Conservation (phyloP, 345 rosid species). For the Acer campestre region DNA sequence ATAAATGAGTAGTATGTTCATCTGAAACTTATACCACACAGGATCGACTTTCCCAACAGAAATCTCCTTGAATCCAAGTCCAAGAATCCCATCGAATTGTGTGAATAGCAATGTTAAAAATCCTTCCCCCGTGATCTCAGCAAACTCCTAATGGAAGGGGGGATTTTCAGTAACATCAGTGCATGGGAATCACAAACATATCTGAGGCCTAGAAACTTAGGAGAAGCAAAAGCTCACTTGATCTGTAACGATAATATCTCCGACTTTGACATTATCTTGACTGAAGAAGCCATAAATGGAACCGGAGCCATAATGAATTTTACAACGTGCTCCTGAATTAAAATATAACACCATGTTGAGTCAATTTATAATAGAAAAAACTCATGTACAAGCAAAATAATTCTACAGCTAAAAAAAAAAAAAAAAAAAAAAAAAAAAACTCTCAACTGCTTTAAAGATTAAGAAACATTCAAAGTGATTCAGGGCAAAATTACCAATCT, state of each 20-base stretch:
- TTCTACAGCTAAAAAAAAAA: not conserved
- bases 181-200: not conserved
- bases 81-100: conserved; percentile 57
- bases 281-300: conserved; percentile 55
- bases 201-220: conserved; percentile 9
- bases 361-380: not conserved
- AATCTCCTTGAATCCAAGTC: conserved; percentile 45
- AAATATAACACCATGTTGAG: not conserved
- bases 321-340: conserved; percentile 49
- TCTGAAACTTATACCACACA: conserved; percentile 41
- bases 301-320: conserved; percentile 47
- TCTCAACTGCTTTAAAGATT: not conserved
- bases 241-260: conserved; percentile 40
- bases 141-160: conserved; percentile 46
- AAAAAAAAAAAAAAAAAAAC: not conserved
- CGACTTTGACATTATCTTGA: conserved; percentile 56
- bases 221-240: conserved; percentile 39
- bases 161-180: conserved; percentile 12
- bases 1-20: conserved; percentile 3
- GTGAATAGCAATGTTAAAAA: conserved; percentile 38
- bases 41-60: conserved; percentile 50
- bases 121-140: conserved; percentile 55
- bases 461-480: conserved; percentile 1
- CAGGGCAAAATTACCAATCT: conserved; percentile 48
- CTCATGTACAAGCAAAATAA: not conserved